These are phyloP conservation scores for Penicillium salamii DNA, from an alignment of 495 filamentous ascomycete genomes.

Conservation along the genomic window DNA sequence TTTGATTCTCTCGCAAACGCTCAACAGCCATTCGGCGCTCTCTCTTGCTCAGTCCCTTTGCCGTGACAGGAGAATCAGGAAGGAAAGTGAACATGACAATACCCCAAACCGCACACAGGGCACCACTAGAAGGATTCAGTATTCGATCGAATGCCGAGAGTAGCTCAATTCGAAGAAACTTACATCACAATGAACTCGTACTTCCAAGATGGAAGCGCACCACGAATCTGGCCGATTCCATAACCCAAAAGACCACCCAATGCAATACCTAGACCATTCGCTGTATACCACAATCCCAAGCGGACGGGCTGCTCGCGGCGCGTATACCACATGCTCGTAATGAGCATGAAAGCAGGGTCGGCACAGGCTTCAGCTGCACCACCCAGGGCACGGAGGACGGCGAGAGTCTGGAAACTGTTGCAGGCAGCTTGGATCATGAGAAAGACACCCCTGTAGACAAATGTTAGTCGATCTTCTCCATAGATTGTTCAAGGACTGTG, in stretches of 20 bases:
- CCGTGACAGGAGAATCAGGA: constrained; percentile 61
- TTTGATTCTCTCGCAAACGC: constrained; percentile 58
- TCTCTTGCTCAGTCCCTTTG: constrained; percentile 53
- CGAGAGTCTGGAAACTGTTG: constrained; percentile 51
- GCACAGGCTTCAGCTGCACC: constrained; percentile 57
- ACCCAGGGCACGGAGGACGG: constrained; percentile 47
- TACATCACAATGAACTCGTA: constrained; percentile 54
- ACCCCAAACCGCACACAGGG: constrained; percentile 55
- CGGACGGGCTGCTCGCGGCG: constrained; percentile 56
- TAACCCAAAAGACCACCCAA: constrained; percentile 58
- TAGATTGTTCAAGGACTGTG: too few species aligned
- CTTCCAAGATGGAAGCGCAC: constrained; percentile 54
- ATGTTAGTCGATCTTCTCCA: too few species aligned
- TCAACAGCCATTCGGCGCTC: constrained; percentile 59
- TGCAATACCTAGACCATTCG: constrained; percentile 57
- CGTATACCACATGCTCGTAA: constrained; percentile 51
- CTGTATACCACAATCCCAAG: constrained; percentile 59
- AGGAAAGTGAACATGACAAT: constrained; percentile 58
- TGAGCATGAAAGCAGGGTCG: constrained; percentile 37
- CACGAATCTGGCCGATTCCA: constrained; percentile 54
- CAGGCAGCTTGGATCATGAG: constrained; percentile 55
- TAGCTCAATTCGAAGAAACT: neutral
- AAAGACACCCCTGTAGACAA: constrained; percentile 44
- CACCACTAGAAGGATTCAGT: constrained; percentile 38
- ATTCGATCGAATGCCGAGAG: neutral